phyloP scores from a whole-genome alignment of 805 yeast species.

The Yarrowia divulgata region DNA sequence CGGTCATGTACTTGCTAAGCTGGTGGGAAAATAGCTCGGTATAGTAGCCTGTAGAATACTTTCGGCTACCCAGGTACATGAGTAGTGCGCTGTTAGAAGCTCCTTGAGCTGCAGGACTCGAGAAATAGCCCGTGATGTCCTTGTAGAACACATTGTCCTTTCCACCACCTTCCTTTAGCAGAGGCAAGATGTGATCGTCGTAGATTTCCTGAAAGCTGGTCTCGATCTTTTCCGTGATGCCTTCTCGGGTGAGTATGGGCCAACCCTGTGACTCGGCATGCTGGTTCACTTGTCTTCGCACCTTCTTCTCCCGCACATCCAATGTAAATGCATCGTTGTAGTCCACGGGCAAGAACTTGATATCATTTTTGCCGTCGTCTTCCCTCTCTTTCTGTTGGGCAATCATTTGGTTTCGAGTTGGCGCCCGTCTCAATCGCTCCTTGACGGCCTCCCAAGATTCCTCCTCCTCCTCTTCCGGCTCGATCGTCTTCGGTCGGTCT shows the following conservation, averaged over 20 bases:
- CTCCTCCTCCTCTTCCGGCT: not conserved
- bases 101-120: not conserved
- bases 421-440: not conserved
- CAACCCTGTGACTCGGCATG: slow-evolving; percentile 5
- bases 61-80: slow-evolving; percentile 13
- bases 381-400: not conserved
- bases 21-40: not conserved
- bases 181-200: not conserved
- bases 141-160: not conserved
- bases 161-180: not conserved
- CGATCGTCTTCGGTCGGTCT: too few species aligned
- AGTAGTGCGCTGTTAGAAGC: not conserved
- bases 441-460: not conserved
- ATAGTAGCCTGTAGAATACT: slow-evolving; percentile 16
- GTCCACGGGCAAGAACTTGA: slow-evolving; percentile 5
- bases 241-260: not conserved
- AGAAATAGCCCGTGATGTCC: slow-evolving; percentile 1
- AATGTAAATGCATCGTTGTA: not conserved
- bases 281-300: slow-evolving; percentile 12
- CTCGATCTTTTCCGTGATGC: not conserved
- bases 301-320: not conserved
- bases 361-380: slow-evolving; percentile 27
- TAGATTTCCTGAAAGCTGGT: not conserved
- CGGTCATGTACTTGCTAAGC: not conserved
- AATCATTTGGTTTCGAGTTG: not conserved